Percentiles rank a stretch among this genome's conserved stretches.
These are phyloP conservation scores for Claviceps humidiphila DNA, from an alignment of 2,329 filamentous ascomycete genomes.

Conservation along the genomic window DNA sequence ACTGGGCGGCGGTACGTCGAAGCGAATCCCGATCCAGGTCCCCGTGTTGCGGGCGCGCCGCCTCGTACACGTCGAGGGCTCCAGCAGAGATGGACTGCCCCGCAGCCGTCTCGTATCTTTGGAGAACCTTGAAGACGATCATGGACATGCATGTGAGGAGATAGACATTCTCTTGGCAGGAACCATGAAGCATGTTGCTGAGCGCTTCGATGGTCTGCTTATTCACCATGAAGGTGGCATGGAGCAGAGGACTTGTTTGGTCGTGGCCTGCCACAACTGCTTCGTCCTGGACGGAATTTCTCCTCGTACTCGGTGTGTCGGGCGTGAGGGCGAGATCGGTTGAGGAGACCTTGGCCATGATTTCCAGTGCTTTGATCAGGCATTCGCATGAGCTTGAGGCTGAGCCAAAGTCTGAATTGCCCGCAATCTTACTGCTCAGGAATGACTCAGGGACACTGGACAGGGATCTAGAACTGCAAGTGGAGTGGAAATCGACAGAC, in stretches of 20 bases:
- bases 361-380: not conserved
- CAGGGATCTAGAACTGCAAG: not conserved
- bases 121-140: conserved; percentile 19
- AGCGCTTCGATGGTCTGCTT: conserved; percentile 4
- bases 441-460: not conserved
- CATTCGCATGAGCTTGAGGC: not conserved
- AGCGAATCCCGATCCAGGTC: not conserved
- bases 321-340: not conserved
- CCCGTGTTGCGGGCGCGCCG: not conserved
- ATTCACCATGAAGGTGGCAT: conserved; percentile 1
- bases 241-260: not conserved
- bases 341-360: conserved; percentile 1
- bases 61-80: not conserved
- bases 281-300: not conserved
- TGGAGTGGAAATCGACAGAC: not conserved
- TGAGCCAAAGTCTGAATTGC: not conserved
- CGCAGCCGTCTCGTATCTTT: conserved; percentile 12
- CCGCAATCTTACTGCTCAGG: not conserved
- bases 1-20: conserved; percentile 10
- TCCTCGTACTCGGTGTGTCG: not conserved
- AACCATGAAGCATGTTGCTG: conserved; percentile 16
- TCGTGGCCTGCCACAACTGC: not conserved
- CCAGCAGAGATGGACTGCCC: not conserved
- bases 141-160: conserved; percentile 18
- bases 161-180: conserved; percentile 17